A percentile compares a stretch with the other conserved stretches of the same genome.
These are phyloP conservation scores for Parasarocladium wereldwijsianum DNA, from an alignment of 2,329 filamentous ascomycete species.

Conservation along the genomic window DNA sequence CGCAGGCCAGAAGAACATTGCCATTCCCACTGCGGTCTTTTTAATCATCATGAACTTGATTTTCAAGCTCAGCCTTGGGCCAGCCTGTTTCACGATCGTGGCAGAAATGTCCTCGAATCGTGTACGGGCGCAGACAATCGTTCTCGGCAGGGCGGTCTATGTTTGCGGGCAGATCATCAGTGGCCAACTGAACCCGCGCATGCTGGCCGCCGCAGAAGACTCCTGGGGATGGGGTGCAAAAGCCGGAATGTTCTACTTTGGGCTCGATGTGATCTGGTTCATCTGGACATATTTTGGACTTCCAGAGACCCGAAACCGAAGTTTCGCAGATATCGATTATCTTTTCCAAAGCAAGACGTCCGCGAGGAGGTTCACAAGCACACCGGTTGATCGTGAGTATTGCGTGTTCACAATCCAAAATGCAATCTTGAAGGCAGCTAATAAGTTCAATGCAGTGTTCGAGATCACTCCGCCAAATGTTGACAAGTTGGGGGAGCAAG, in stretches of 20 bases:
- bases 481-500: too few species aligned
- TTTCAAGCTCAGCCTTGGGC: conserved; percentile 29
- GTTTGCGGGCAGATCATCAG: conserved; percentile 23
- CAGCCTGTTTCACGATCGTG: conserved; percentile 27
- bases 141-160: conserved; percentile 25
- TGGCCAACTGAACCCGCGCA: conserved; percentile 21
- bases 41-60: conserved; percentile 23
- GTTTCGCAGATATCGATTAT: conserved; percentile 31
- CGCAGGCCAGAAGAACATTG: conserved; percentile 7
- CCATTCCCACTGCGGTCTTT: conserved; percentile 20
- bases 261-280: conserved; percentile 22
- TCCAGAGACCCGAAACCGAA: conserved; percentile 29
- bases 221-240: conserved; percentile 21
- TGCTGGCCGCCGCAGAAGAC: conserved; percentile 14
- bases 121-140: conserved; percentile 27
- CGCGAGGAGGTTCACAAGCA: conserved; percentile 18
- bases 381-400: conserved; percentile 13
- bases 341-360: conserved; percentile 24
- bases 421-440: background rate
- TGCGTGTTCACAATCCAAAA: background rate
- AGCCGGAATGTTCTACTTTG: conserved; percentile 19
- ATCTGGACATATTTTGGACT: conserved; percentile 28
- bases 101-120: conserved; percentile 27
- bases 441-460: too few species aligned
- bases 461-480: too few species aligned